Evolutionary conservation across 2,329 filamentous ascomycete genomes (phyloP).

Genomic region (Colletotrichum sansevieriae): DNA sequence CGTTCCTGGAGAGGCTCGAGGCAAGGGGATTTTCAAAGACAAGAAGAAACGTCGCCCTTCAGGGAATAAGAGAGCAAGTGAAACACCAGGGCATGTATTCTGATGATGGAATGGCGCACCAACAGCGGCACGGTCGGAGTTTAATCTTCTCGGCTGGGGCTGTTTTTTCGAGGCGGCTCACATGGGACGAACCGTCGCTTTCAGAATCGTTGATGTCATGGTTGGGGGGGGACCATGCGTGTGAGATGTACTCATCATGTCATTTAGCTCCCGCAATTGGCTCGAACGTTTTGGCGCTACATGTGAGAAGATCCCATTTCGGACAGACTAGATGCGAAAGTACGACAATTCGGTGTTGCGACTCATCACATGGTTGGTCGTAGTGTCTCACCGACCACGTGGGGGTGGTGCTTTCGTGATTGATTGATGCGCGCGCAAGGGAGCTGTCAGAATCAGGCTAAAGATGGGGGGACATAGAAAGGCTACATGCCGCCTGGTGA

Average conservation of each 20-base stretch:
- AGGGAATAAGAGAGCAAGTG: not conserved
- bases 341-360: not conserved
- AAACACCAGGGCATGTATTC: not conserved
- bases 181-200: slow-evolving; percentile 18
- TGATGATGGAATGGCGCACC: not conserved
- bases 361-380: slow-evolving; percentile 14
- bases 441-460: slow-evolving; percentile 9
- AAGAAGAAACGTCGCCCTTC: not conserved
- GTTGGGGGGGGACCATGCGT: slow-evolving; percentile 12
- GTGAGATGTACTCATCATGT: slow-evolving; percentile 19
- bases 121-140: not conserved
- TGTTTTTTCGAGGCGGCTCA: slow-evolving; percentile 9
- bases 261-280: slow-evolving; percentile 23
- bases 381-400: slow-evolving; percentile 4
- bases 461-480: not conserved
- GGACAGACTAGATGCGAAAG: not conserved
- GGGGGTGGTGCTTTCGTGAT: not conserved
- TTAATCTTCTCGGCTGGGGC: slow-evolving; percentile 5
- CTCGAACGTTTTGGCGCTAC: not conserved
- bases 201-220: slow-evolving; percentile 29
- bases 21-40: not conserved
- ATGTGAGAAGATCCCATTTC: slow-evolving; percentile 18
- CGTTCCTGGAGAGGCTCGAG: no score
- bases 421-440: slow-evolving; percentile 3
- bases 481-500: not conserved